These are phyloP conservation scores for Xylaria scruposa DNA, from an alignment of 495 filamentous ascomycete species.

Conservation along the genomic window DNA sequence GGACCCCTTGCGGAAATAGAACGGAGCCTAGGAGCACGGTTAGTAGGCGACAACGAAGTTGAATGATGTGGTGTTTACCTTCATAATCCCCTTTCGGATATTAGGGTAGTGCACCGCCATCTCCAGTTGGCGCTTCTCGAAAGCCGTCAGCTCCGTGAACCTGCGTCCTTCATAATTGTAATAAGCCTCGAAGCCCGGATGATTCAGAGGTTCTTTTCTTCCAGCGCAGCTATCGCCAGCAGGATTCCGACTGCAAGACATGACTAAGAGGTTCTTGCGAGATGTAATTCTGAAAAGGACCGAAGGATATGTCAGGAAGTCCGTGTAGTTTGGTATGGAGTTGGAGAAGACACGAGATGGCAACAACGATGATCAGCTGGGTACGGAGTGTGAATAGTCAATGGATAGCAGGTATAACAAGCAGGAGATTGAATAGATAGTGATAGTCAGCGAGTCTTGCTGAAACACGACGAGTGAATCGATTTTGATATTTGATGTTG, in stretches of 20 bases:
- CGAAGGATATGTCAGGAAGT: not conserved
- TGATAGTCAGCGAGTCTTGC: not conserved
- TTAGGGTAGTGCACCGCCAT: conserved; percentile 28
- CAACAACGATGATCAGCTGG: not conserved
- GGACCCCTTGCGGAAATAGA: not conserved
- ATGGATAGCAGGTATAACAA: not conserved
- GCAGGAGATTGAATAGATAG: not conserved
- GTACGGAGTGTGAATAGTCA: not conserved
- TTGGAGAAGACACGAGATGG: not conserved
- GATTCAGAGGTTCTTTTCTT: conserved; percentile 27
- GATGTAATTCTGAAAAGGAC: not conserved
- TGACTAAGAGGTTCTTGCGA: not conserved
- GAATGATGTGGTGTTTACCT: conserved; percentile 21
- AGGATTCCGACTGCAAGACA: not conserved
- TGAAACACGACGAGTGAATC: not conserved
- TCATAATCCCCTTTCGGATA: conserved; percentile 29
- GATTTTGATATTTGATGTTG: not conserved
- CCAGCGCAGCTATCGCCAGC: not conserved
- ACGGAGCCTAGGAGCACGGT: conserved; percentile 27
- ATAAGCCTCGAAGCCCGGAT: not conserved
- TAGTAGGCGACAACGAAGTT: not conserved
- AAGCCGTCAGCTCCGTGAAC: not conserved
- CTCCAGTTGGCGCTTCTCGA: conserved; percentile 19
- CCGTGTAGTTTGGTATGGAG: not conserved
- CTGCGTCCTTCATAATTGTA: conserved; percentile 28